Conservation (phyloP, 2,329 filamentous ascomycete species). For the Epichloe gansuensis region DNA sequence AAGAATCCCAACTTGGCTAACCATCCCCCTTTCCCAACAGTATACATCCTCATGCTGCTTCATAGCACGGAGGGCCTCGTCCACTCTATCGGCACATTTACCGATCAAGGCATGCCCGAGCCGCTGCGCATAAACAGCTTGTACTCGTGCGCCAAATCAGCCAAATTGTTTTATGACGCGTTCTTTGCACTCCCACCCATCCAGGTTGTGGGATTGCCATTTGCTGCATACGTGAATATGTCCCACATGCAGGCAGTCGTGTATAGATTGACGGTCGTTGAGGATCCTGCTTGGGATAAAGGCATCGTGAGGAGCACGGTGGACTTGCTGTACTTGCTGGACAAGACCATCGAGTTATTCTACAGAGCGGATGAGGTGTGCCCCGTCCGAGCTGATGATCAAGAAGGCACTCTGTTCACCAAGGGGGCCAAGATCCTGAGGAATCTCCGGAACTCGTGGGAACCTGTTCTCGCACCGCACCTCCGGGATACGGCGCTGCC, state of each 20-base stretch:
- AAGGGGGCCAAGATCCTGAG: conserved; percentile 24
- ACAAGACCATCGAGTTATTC: conserved; percentile 22
- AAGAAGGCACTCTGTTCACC: conserved; percentile 19
- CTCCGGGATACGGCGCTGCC: conserved; percentile 8
- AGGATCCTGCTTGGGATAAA: conserved; percentile 29
- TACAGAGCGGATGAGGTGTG: conserved; percentile 15
- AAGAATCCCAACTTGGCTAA: background rate
- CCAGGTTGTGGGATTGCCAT: conserved; percentile 20
- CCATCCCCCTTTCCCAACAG: conserved; percentile 9
- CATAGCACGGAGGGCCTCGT: conserved; percentile 19
- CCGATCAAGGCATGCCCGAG: conserved; percentile 18
- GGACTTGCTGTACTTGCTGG: conserved; percentile 23
- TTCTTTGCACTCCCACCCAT: conserved; percentile 20
- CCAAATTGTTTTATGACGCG: conserved; percentile 23
- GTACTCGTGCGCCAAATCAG: conserved; percentile 22
- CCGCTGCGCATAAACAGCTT: conserved; percentile 21
- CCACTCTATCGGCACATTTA: conserved; percentile 21
- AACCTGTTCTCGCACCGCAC: conserved; percentile 19
- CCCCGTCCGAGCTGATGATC: conserved; percentile 14
- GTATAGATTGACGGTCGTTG: conserved; percentile 26
- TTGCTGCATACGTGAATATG: conserved; percentile 21
- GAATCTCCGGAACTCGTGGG: conserved; percentile 22
- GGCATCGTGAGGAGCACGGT: conserved; percentile 21
- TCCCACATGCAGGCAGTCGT: conserved; percentile 24
- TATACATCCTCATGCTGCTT: conserved; percentile 17